Conservation (phyloP, 768 basidiomycete species). For the Lanmaoa pseudosensibilis region DNA sequence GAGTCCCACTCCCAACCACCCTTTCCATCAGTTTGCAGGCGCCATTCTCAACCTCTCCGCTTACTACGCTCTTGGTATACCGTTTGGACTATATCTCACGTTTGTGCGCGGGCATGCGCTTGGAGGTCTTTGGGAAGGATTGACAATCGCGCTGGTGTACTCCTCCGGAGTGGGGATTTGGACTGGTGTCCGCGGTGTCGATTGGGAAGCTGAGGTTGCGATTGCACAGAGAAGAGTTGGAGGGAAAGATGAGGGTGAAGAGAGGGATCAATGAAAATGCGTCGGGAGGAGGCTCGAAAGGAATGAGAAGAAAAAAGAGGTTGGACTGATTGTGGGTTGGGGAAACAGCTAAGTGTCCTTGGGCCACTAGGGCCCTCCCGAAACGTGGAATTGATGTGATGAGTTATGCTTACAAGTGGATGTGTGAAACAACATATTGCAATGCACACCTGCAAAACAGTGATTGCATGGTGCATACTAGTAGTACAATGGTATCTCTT, state of each 20-base stretch:
- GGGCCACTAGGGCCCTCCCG: no score
- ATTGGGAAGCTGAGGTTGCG: conserved; percentile 65
- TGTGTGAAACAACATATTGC: no score
- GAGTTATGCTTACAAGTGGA: no score
- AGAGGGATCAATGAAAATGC: neutral
- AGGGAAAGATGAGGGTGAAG: conserved; percentile 44
- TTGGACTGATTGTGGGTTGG: neutral
- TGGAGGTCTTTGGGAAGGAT: conserved; percentile 81
- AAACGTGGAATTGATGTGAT: no score
- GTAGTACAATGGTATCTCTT: no score
- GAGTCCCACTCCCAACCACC: neutral
- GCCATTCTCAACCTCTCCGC: conserved; percentile 63
- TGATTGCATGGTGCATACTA: no score
- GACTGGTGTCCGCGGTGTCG: conserved; percentile 49
- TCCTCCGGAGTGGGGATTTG: conserved; percentile 56
- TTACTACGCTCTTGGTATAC: conserved; percentile 84
- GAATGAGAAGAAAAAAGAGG: neutral
- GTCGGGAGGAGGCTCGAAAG: neutral
- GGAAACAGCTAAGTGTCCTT: no score
- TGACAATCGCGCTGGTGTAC: conserved; percentile 67
- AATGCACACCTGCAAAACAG: no score
- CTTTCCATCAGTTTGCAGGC: conserved; percentile 52
- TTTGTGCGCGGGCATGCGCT: conserved; percentile 60
- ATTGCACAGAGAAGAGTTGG: conserved; percentile 16
- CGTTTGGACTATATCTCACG: conserved; percentile 75